These are phyloP conservation scores for Tilletia horrida DNA, from an alignment of 1,284 basidiomycete species.

Conservation along the genomic window DNA sequence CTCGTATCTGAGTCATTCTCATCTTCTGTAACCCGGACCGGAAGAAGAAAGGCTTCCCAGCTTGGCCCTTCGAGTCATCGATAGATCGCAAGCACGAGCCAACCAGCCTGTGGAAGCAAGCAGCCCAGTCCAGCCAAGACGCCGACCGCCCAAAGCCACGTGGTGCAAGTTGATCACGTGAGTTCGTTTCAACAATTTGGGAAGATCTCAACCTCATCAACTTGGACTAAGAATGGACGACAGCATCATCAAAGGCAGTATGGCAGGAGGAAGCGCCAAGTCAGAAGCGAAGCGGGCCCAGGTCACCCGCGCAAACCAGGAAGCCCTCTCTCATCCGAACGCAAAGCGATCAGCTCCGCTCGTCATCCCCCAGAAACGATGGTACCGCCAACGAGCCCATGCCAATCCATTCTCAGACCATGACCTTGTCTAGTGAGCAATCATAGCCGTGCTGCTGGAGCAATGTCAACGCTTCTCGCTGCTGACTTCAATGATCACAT, in stretches of 20 bases:
- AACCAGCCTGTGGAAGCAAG: too few relatives aligned
- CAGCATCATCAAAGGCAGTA: neutral
- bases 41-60: too few relatives aligned
- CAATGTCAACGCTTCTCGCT: too few relatives aligned
- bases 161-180: neutral
- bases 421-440: conserved; percentile 69
- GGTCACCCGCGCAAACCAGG: neutral
- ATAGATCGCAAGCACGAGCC: too few relatives aligned
- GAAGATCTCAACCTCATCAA: neutral
- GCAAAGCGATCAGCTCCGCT: conserved; percentile 1
- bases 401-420: conserved; percentile 99
- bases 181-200: too few relatives aligned
- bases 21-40: too few relatives aligned
- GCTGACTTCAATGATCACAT: neutral
- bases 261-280: neutral
- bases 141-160: neutral
- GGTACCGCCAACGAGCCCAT: conserved; percentile 94
- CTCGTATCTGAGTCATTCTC: too few relatives aligned
- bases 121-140: too few relatives aligned
- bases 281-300: neutral
- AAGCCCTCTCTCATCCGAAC: conserved; percentile 18
- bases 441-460: too few relatives aligned
- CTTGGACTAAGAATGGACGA: neutral
- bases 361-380: conserved; percentile 70
- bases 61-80: too few relatives aligned